A percentile compares a stretch with the other conserved stretches of the same genome.
phyloP scores from a whole-genome alignment of 148 eudicot genomes.

The Cornus kousa region DNA sequence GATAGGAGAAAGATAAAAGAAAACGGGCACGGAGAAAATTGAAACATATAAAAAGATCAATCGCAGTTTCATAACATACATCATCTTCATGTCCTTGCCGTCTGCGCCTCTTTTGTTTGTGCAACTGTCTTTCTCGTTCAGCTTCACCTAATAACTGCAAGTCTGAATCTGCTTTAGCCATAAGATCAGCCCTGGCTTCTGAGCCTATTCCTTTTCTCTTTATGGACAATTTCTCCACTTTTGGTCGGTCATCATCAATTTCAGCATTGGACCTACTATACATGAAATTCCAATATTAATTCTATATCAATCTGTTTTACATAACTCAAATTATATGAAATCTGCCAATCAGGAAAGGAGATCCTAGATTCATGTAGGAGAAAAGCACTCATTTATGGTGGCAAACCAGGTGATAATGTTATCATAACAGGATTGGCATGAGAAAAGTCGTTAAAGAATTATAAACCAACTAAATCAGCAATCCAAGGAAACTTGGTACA shows the following conservation, averaged over 20 bases:
- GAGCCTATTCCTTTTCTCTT: constrained; percentile 95
- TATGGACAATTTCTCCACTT: constrained; percentile 62
- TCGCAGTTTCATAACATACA: constrained; percentile 39
- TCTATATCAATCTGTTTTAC: neutral
- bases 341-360: neutral
- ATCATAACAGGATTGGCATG: neutral
- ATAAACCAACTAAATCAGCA: constrained; percentile 1
- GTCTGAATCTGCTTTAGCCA: constrained; percentile 80
- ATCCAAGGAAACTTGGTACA: neutral
- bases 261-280: constrained; percentile 58
- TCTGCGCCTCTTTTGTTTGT: constrained; percentile 85
- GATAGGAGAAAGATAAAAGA: neutral
- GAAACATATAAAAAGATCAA: constrained; percentile 3
- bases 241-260: constrained; percentile 57
- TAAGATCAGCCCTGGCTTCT: constrained; percentile 79
- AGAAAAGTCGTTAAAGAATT: neutral
- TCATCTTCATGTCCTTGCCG: constrained; percentile 92
- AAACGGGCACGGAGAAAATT: neutral
- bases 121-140: constrained; percentile 71
- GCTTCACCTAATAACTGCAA: constrained; percentile 60
- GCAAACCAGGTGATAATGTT: neutral
- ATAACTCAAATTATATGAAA: neutral
- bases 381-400: neutral
- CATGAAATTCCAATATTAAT: neutral
- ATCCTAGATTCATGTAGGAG: neutral